Conservation (phyloP, 352 stramenopile species). For the Phytopythium cucurbitacearum region DNA sequence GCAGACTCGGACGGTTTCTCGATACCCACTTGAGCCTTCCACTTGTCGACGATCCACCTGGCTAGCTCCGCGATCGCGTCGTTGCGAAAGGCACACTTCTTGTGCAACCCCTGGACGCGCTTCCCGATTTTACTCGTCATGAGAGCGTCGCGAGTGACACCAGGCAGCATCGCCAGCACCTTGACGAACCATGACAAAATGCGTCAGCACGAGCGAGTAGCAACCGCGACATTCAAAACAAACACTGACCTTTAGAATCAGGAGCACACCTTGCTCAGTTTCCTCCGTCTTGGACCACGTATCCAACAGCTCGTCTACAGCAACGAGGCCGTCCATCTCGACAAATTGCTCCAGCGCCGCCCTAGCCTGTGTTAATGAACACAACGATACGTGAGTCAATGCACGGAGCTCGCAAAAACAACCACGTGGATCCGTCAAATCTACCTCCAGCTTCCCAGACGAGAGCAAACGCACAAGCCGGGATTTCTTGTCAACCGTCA, state of each 20-base stretch:
- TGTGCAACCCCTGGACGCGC: constrained; percentile 39
- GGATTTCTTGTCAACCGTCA: constrained; percentile 17
- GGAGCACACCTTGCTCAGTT: constrained; percentile 47
- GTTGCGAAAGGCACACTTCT: constrained; percentile 17
- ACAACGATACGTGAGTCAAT: neutral
- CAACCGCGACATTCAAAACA: neutral
- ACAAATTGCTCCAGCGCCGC: constrained; percentile 48
- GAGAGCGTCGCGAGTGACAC: constrained; percentile 37
- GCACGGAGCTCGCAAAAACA: neutral
- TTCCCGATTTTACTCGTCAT: constrained; percentile 48
- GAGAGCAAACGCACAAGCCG: constrained; percentile 31
- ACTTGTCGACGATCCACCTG: constrained; percentile 50
- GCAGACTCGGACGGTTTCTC: constrained; percentile 10
- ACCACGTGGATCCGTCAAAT: neutral
- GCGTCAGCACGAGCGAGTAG: constrained; percentile 1
- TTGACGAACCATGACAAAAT: constrained; percentile 12
- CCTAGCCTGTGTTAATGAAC: constrained; percentile 27
- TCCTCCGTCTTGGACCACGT: constrained; percentile 44
- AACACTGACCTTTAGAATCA: constrained; percentile 52
- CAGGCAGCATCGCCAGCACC: constrained; percentile 54
- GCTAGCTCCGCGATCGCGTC: constrained; percentile 36
- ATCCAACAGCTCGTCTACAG: constrained; percentile 33
- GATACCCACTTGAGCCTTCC: constrained; percentile 31
- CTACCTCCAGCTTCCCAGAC: constrained; percentile 34
- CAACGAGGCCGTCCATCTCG: constrained; percentile 29